Percentiles rank a stretch among this genome's conserved stretches.
These are phyloP conservation scores for Spatholobus suberectus DNA, from an alignment of 306 rosid species.

Conservation along the genomic window DNA sequence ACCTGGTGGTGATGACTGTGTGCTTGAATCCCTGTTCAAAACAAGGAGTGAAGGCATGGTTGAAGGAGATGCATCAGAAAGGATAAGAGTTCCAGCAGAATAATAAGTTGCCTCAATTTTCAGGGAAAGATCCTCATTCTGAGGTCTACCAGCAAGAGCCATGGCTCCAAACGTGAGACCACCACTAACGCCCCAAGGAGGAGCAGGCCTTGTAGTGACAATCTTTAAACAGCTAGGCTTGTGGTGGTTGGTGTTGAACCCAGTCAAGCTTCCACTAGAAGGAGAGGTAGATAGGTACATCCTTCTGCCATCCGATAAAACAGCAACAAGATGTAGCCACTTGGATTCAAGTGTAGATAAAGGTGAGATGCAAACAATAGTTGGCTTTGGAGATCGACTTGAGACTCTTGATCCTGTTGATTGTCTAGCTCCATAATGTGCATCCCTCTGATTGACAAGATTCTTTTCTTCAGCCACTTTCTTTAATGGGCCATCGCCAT, in stretches of 20 bases:
- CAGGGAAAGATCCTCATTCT: constrained; percentile 85
- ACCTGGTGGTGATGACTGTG: constrained; percentile 69
- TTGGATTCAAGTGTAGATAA: constrained; percentile 92
- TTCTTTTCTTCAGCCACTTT: constrained; percentile 97
- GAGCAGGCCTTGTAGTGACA: constrained; percentile 96
- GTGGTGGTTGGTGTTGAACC: constrained; percentile 70
- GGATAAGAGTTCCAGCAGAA: constrained; percentile 92
- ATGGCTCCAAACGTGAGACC: constrained; percentile 89
- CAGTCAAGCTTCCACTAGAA: constrained; percentile 80
- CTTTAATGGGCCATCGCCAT: constrained; percentile 88
- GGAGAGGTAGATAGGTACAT: constrained; percentile 95
- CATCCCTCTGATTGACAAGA: constrained; percentile 78
- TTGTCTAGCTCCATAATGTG: constrained; percentile 81
- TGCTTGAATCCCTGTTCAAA: constrained; percentile 78
- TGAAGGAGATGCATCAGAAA: constrained; percentile 96
- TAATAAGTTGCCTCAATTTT: constrained; percentile 91
- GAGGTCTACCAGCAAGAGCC: constrained; percentile 85
- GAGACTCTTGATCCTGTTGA: constrained; percentile 75
- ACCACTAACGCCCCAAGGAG: constrained; percentile 89
- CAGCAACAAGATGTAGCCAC: constrained; percentile 87
- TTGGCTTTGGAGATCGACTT: constrained; percentile 70
- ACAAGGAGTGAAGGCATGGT: constrained; percentile 85
- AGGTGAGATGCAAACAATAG: constrained; percentile 89
- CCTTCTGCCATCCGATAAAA: constrained; percentile 96
- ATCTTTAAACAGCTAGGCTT: constrained; percentile 90